phyloP scores from a whole-genome alignment of 202 grass and related monocot genomes.

The Zoysia matrella region DNA sequence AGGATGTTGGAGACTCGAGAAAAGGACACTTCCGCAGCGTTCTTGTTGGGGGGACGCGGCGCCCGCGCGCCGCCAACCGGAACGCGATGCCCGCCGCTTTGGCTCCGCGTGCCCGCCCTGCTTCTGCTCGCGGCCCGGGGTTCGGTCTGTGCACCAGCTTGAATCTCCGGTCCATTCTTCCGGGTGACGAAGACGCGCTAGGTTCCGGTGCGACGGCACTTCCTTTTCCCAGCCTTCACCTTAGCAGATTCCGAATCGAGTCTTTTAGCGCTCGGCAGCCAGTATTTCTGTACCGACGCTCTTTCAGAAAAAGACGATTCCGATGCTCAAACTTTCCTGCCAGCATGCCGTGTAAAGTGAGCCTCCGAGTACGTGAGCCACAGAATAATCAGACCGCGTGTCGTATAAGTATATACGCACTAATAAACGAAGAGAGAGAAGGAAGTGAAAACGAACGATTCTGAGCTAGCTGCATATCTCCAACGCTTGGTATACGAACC shows the following conservation, averaged over 20 bases:
- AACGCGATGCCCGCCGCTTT: neutral
- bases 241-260: neutral
- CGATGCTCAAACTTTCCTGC: neutral
- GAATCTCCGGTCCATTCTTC: neutral
- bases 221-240: neutral
- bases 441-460: neutral
- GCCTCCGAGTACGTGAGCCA: neutral
- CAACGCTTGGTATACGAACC: neutral
- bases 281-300: neutral
- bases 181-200: neutral
- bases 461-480: neutral
- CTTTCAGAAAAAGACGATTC: neutral
- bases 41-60: neutral
- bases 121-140: neutral
- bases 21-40: neutral
- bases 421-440: neutral
- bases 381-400: neutral
- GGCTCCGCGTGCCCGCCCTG: neutral
- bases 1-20: neutral
- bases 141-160: neutral
- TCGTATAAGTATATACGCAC: neutral
- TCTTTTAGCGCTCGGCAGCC: neutral
- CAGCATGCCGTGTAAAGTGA: neutral
- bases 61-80: constrained; percentile 11
- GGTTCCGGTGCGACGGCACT: neutral